Conservation (phyloP, 495 filamentous ascomycete species). For the Penicillium longicatenatum region DNA sequence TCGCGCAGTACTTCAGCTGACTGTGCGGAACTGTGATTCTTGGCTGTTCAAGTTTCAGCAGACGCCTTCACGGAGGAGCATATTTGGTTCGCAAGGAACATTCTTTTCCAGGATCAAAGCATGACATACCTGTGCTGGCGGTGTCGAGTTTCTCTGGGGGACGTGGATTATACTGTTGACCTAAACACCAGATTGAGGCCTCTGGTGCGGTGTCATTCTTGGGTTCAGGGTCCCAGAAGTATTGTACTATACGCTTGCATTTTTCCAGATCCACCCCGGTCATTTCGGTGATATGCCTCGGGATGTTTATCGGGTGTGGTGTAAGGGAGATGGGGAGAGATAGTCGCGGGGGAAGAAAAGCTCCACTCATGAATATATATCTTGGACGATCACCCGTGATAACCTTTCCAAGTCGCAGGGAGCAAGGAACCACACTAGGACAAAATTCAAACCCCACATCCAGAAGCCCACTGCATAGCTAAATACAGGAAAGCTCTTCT, state of each 20-base stretch:
- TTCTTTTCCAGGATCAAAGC: neutral
- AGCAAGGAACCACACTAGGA: neutral
- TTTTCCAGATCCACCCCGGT: slow-evolving; percentile 61
- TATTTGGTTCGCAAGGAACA: neutral
- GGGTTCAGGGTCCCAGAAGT: slow-evolving; percentile 94
- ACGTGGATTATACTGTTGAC: slow-evolving; percentile 62
- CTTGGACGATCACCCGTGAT: slow-evolving; percentile 1
- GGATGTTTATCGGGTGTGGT: neutral
- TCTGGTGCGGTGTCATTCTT: slow-evolving; percentile 72
- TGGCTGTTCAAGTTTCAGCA: slow-evolving; percentile 6
- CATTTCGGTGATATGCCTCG: slow-evolving; percentile 45
- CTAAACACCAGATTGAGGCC: slow-evolving; percentile 85
- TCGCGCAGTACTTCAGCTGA: neutral
- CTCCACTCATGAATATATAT: neutral
- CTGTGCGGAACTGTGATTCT: neutral
- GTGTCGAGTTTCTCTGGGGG: neutral
- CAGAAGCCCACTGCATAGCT: too few species aligned
- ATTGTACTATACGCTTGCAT: slow-evolving; percentile 83
- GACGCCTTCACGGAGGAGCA: neutral
- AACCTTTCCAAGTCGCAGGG: neutral
- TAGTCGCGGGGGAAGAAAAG: neutral
- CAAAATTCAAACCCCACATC: too few species aligned
- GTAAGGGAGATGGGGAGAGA: neutral
- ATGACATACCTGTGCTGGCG: slow-evolving; percentile 26
- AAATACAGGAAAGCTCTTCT: too few species aligned